A percentile compares a stretch with the other conserved stretches of the same genome.
phyloP scores from a whole-genome alignment of 768 basidiomycete genomes.

The Pisolithus marmoratus region DNA sequence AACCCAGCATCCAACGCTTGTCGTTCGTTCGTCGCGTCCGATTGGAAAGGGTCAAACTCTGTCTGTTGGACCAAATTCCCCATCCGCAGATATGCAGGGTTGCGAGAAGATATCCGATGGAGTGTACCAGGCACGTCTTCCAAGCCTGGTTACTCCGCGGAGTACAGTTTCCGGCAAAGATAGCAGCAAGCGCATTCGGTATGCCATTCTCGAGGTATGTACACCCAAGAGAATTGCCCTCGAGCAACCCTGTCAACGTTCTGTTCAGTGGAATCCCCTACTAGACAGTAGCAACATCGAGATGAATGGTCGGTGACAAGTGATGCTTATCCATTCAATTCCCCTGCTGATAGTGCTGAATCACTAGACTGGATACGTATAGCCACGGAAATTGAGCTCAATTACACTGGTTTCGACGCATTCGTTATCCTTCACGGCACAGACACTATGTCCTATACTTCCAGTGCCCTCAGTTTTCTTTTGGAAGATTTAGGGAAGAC shows the following conservation, averaged over 20 bases:
- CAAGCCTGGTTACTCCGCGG: slow-evolving; percentile 75
- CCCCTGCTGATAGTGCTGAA: slow-evolving; percentile 3
- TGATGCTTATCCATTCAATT: not conserved
- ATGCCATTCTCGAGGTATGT: slow-evolving; percentile 75
- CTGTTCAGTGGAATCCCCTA: slow-evolving; percentile 71
- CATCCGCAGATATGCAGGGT: slow-evolving; percentile 27
- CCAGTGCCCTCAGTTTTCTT: slow-evolving; percentile 85
- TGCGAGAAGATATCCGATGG: slow-evolving; percentile 50
- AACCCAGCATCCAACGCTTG: slow-evolving; percentile 34
- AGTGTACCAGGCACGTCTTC: slow-evolving; percentile 68
- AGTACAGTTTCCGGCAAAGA: slow-evolving; percentile 55
- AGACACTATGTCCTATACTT: slow-evolving; percentile 87
- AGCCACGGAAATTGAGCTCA: slow-evolving; percentile 88
- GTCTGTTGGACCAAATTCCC: slow-evolving; percentile 21
- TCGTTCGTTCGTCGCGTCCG: slow-evolving; percentile 66
- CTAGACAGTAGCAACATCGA: slow-evolving; percentile 89
- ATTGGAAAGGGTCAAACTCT: slow-evolving; percentile 45
- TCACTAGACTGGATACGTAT: slow-evolving; percentile 82
- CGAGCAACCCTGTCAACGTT: slow-evolving; percentile 1
- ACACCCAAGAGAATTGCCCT: not conserved
- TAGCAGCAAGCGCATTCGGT: slow-evolving; percentile 69
- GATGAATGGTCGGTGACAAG: slow-evolving; percentile 50
- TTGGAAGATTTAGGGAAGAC: slow-evolving; percentile 92
- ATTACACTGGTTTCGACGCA: slow-evolving; percentile 80
- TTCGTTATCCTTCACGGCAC: slow-evolving; percentile 90